Percentiles rank a stretch among this genome's conserved stretches.
These are phyloP conservation scores for Kurtzmaniella fragi DNA, from an alignment of 805 yeast species.

Conservation along the genomic window DNA sequence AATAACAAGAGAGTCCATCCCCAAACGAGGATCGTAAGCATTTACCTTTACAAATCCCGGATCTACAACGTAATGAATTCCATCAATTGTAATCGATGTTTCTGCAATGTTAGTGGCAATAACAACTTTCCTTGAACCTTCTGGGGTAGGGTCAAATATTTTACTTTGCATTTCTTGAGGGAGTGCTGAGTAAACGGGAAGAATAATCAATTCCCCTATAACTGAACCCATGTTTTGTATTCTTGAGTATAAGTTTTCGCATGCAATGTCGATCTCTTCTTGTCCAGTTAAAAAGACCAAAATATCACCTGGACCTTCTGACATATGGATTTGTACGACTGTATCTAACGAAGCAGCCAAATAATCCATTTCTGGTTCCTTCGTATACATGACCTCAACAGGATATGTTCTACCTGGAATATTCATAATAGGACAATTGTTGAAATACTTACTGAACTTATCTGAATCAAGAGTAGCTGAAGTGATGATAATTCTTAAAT, in stretches of 20 bases:
- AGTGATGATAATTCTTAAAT: slow-evolving; percentile 73
- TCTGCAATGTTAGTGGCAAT: slow-evolving; percentile 97
- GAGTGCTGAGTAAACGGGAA: slow-evolving; percentile 87
- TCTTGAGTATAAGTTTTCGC: slow-evolving; percentile 65
- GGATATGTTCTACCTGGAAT: slow-evolving; percentile 92
- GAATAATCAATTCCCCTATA: slow-evolving; percentile 60
- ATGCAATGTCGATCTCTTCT: slow-evolving; percentile 89
- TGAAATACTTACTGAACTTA: slow-evolving; percentile 79
- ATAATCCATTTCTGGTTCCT: slow-evolving; percentile 83
- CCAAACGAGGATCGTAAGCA: slow-evolving; percentile 79
- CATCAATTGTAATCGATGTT: slow-evolving; percentile 94
- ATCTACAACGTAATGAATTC: slow-evolving; percentile 85
- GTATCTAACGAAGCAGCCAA: slow-evolving; percentile 79
- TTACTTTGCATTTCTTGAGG: slow-evolving; percentile 87
- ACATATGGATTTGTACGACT: slow-evolving; percentile 78
- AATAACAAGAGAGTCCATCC: slow-evolving; percentile 84
- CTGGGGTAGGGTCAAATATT: slow-evolving; percentile 87
- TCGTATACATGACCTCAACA: slow-evolving; percentile 77
- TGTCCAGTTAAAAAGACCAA: slow-evolving; percentile 86
- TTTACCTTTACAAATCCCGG: slow-evolving; percentile 93
- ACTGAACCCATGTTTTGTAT: slow-evolving; percentile 59
- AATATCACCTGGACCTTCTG: slow-evolving; percentile 70
- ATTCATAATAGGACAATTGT: slow-evolving; percentile 71
- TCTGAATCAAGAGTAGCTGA: slow-evolving; percentile 90
- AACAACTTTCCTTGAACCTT: slow-evolving; percentile 79